A percentile compares a stretch with the other conserved stretches of the same genome.
Evolutionary conservation across 768 basidiomycete genomes (phyloP).

Genomic region (Tremella mesenterica): DNA sequence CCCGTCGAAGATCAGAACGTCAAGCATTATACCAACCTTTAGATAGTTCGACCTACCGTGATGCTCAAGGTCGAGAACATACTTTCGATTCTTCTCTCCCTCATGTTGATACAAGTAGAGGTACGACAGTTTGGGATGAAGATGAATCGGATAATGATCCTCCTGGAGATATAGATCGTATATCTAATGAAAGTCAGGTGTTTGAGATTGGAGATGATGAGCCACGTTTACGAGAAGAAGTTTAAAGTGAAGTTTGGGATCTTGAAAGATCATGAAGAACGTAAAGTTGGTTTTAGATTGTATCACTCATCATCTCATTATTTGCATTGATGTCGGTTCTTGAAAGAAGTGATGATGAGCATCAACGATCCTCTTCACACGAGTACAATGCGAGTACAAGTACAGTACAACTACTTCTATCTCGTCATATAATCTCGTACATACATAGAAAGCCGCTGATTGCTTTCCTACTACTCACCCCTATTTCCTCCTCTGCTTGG

Average conservation of each 20-base stretch:
- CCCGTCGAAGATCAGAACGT: slow-evolving; percentile 20
- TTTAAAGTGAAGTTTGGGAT: not conserved
- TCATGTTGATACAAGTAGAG: not conserved
- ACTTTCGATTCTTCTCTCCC: slow-evolving; percentile 5
- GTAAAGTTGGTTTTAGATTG: slow-evolving; percentile 3
- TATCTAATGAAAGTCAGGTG: not conserved
- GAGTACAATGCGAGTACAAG: no score
- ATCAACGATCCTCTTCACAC: no score
- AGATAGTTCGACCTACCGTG: slow-evolving; percentile 20
- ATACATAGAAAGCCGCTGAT: no score
- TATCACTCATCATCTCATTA: no score
- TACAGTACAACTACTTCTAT: no score
- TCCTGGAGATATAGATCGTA: no score
- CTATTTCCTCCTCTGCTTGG: no score
- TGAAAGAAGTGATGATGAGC: no score
- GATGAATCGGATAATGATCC: slow-evolving; percentile 20
- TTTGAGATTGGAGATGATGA: slow-evolving; percentile 22
- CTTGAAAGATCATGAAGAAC: slow-evolving; percentile 8
- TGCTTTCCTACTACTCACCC: no score
- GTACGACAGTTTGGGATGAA: slow-evolving; percentile 26
- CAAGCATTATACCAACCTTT: slow-evolving; percentile 35
- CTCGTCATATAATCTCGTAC: no score
- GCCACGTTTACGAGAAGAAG: slow-evolving; percentile 4
- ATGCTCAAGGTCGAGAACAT: slow-evolving; percentile 31
- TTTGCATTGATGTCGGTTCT: no score